phyloP scores from a whole-genome alignment of 129 eudicot species.

The Cynara cardunculus region DNA sequence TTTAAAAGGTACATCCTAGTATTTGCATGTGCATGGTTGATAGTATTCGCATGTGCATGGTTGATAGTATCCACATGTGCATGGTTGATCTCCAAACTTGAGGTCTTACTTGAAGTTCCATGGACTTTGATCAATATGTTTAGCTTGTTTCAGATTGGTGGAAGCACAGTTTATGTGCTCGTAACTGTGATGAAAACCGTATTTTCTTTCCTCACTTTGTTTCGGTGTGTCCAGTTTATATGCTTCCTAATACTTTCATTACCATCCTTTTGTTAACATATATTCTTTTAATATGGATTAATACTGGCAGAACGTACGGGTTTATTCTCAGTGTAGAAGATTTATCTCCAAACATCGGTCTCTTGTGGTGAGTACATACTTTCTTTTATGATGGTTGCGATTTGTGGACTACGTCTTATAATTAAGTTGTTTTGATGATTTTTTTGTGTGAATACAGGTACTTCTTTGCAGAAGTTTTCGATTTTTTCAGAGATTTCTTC shows the following conservation, averaged over 20 bases:
- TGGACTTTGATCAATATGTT: not conserved
- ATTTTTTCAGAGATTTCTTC: constrained; percentile 84
- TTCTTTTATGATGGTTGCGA: not conserved
- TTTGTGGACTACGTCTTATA: not conserved
- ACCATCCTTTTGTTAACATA: constrained; percentile 11
- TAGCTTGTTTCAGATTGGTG: not conserved
- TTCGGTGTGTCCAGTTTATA: not conserved
- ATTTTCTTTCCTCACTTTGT: not conserved
- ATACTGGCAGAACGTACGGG: constrained; percentile 78
- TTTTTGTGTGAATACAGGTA: constrained; percentile 57
- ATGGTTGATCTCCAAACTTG: not conserved
- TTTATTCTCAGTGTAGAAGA: constrained; percentile 87
- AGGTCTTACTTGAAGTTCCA: not conserved
- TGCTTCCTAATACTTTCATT: not conserved
- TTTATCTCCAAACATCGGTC: constrained; percentile 94
- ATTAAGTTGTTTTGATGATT: constrained; percentile 3
- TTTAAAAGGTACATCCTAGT: constrained; percentile 54
- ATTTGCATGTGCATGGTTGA: not conserved
- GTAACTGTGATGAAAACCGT: not conserved
- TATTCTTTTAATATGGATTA: constrained; percentile 7
- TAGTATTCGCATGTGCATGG: not conserved
- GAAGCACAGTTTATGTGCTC: not conserved
- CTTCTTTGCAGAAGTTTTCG: constrained; percentile 98
- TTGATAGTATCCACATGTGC: not conserved
- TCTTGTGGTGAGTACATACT: constrained; percentile 64